phyloP scores from a whole-genome alignment of 495 filamentous ascomycete species.

The Penicillium diatomitis region DNA sequence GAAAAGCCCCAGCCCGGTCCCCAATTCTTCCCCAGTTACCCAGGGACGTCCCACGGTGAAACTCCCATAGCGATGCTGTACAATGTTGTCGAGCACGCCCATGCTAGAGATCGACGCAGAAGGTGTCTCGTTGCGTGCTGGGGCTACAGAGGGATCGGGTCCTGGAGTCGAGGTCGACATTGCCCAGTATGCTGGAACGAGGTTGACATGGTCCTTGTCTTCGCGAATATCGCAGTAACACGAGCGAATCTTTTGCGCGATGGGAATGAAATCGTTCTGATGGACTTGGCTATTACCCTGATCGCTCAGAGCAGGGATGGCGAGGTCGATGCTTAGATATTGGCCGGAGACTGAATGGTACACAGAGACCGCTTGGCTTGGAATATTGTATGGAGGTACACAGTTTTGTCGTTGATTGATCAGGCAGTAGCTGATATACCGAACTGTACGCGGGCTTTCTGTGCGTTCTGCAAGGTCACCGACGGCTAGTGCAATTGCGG shows the following conservation, averaged over 20 bases:
- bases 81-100: constrained; percentile 7
- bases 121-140: constrained; percentile 13
- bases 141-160: constrained; percentile 14
- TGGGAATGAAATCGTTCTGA: constrained; percentile 3
- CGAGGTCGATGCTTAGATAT: constrained; percentile 13
- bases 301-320: constrained; percentile 2
- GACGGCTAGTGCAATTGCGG: constrained; percentile 15
- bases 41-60: constrained; percentile 27
- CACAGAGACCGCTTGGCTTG: constrained; percentile 5
- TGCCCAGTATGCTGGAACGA: constrained; percentile 21
- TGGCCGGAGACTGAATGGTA: constrained; percentile 22
- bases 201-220: constrained; percentile 13
- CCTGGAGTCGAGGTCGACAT: constrained; percentile 15
- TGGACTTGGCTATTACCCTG: background rate
- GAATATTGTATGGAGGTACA: constrained; percentile 10
- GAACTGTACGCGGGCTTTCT: constrained; percentile 11
- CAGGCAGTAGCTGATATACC: constrained; percentile 9
- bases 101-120: constrained; percentile 33
- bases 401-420: constrained; percentile 19
- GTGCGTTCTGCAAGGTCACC: constrained; percentile 12
- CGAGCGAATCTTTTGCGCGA: constrained; percentile 10
- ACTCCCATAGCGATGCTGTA: constrained; percentile 13
- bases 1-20: constrained; percentile 29
- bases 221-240: constrained; percentile 19
- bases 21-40: constrained; percentile 32